phyloP scores from a whole-genome alignment of 2,329 filamentous ascomycete species.

The Cryphonectria nitschkei region DNA sequence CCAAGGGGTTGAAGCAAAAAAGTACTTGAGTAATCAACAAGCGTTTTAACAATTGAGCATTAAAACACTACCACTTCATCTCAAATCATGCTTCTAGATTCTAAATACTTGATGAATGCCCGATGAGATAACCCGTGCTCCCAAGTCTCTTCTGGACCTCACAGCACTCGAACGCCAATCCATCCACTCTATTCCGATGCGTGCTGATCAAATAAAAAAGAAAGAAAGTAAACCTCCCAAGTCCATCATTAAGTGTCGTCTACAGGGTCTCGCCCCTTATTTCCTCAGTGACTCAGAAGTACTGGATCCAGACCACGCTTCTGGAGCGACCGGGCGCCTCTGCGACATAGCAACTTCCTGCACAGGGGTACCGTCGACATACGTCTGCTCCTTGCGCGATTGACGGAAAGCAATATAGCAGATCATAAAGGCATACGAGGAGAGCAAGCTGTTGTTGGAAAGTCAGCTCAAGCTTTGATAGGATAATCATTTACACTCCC shows the following conservation, averaged over 20 bases:
- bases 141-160: not conserved
- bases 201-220: not conserved
- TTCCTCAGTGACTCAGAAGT: conserved; percentile 2
- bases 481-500: not conserved
- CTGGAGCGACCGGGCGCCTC: not conserved
- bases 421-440: conserved; percentile 3
- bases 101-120: not conserved
- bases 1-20: not conserved
- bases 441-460: not conserved
- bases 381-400: not conserved
- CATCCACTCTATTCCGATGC: not conserved
- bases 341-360: not conserved
- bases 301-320: not conserved
- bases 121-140: not conserved
- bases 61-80: not conserved
- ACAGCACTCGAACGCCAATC: not conserved
- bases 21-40: not conserved
- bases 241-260: not conserved
- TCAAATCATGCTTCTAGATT: not conserved
- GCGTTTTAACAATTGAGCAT: not conserved
- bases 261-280: not conserved
- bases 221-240: not conserved
- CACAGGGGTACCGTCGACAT: not conserved
- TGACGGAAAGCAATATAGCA: not conserved
- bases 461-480: not conserved